phyloP scores from a whole-genome alignment of 1,284 basidiomycete genomes.

The Ganoderma lingzhi region DNA sequence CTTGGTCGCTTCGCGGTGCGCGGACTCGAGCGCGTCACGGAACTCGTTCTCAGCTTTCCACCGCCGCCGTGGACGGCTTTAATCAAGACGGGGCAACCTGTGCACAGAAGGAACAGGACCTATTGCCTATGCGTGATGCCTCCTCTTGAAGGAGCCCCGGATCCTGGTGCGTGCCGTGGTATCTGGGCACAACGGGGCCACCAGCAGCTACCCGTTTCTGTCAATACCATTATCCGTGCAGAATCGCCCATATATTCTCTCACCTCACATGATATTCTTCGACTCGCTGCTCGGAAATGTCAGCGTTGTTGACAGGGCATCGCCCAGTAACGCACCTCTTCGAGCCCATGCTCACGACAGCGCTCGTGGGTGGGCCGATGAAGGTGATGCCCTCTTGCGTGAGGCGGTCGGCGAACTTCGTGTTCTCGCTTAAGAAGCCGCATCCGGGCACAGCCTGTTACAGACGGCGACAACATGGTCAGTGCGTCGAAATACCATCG shows the following conservation, averaged over 20 bases:
- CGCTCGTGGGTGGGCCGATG: slow-evolving; percentile 93
- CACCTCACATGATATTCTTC: slow-evolving; percentile 91
- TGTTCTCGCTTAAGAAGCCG: slow-evolving; percentile 95
- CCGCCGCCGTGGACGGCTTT: slow-evolving; percentile 97
- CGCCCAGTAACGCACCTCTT: slow-evolving; percentile 83
- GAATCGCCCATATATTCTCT: slow-evolving; percentile 30
- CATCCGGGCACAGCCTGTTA: slow-evolving; percentile 81
- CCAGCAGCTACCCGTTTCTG: slow-evolving; percentile 65
- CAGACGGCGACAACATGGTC: neutral
- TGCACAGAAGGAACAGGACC: too few relatives aligned
- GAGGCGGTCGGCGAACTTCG: slow-evolving; percentile 86
- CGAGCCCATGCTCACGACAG: slow-evolving; percentile 94
- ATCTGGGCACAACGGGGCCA: slow-evolving; percentile 94
- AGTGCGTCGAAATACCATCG: too few relatives aligned
- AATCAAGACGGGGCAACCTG: slow-evolving; percentile 91
- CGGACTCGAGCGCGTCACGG: slow-evolving; percentile 81
- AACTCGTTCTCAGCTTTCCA: slow-evolving; percentile 82
- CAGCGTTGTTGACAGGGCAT: neutral
- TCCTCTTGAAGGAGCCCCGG: slow-evolving; percentile 67
- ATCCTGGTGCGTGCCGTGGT: slow-evolving; percentile 83
- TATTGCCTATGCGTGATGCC: slow-evolving; percentile 76
- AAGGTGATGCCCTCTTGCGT: slow-evolving; percentile 93
- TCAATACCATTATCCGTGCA: slow-evolving; percentile 6
- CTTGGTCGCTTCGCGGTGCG: slow-evolving; percentile 88
- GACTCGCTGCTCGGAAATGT: slow-evolving; percentile 62